phyloP scores from a whole-genome alignment of 1,284 basidiomycete species.

The Agaricales sp. region DNA sequence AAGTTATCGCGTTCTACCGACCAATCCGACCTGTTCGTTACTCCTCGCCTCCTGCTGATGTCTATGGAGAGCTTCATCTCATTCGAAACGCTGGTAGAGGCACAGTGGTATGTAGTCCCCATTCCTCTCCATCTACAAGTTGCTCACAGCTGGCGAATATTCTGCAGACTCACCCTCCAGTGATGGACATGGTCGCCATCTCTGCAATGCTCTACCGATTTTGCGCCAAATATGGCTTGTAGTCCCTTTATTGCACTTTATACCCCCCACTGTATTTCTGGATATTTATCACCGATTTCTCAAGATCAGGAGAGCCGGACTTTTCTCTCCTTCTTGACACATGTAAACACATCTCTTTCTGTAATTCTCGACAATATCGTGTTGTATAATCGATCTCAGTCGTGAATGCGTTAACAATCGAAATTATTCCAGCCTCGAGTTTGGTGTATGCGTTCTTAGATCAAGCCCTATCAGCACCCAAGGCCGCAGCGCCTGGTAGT shows the following conservation, averaged over 20 bases:
- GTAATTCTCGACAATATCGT: too few relatives aligned
- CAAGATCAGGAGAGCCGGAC: slow-evolving; percentile 12
- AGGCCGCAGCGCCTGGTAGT: too few relatives aligned
- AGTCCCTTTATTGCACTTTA: slow-evolving; percentile 16
- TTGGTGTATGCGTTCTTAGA: too few relatives aligned
- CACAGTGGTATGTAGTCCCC: slow-evolving; percentile 56
- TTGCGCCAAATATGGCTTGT: slow-evolving; percentile 57
- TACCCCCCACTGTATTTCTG: slow-evolving; percentile 3
- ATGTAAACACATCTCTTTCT: background rate
- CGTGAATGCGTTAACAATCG: too few relatives aligned
- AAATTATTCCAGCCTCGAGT: too few relatives aligned
- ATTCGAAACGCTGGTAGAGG: slow-evolving; percentile 66
- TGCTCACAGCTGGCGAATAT: slow-evolving; percentile 6
- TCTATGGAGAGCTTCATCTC: slow-evolving; percentile 75
- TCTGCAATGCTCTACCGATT: slow-evolving; percentile 78
- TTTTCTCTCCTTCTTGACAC: slow-evolving; percentile 12
- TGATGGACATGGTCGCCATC: slow-evolving; percentile 78
- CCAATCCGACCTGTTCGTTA: slow-evolving; percentile 65
- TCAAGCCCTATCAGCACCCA: too few relatives aligned
- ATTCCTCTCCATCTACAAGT: slow-evolving; percentile 3
- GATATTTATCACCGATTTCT: background rate
- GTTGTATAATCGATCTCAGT: too few relatives aligned
- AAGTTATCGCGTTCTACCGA: slow-evolving; percentile 67
- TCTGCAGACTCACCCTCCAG: slow-evolving; percentile 67
- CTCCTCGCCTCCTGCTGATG: slow-evolving; percentile 58